A percentile compares a stretch with the other conserved stretches of the same genome.
Evolutionary conservation across 1,284 basidiomycete genomes (phyloP).

Genomic region (Tremellales sp.): DNA sequence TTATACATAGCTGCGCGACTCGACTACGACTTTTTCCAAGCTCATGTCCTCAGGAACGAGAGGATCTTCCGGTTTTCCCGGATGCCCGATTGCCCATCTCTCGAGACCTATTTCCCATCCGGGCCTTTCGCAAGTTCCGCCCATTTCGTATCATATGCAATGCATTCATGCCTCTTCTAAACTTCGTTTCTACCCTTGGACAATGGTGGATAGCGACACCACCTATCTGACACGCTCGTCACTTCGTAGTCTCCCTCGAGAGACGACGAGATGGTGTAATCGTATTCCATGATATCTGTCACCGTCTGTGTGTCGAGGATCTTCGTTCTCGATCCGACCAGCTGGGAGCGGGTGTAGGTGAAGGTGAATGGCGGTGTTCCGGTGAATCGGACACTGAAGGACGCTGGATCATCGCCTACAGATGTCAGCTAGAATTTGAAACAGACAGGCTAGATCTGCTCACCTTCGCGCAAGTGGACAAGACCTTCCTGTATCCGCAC

Average conservation of each 20-base stretch:
- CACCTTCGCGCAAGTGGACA: constrained; percentile 81
- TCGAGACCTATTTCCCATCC: no score
- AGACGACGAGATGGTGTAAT: constrained; percentile 83
- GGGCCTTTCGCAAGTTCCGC: no score
- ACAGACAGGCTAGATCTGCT: constrained; percentile 4
- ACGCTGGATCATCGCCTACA: constrained; percentile 83
- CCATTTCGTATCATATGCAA: no score
- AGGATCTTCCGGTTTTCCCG: no score
- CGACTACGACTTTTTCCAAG: no score
- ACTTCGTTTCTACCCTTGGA: constrained; percentile 3
- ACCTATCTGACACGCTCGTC: constrained; percentile 78
- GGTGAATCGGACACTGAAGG: constrained; percentile 71
- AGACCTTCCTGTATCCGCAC: constrained; percentile 84
- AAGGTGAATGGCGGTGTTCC: constrained; percentile 95
- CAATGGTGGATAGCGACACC: constrained; percentile 71
- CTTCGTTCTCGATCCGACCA: constrained; percentile 46
- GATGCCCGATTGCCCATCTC: no score
- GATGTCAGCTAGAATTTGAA: background rate
- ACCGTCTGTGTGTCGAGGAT: constrained; percentile 77
- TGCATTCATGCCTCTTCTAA: no score
- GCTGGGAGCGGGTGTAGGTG: constrained; percentile 71
- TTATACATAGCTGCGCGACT: no score
- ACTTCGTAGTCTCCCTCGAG: constrained; percentile 70
- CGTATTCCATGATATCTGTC: constrained; percentile 68
- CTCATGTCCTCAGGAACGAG: no score